Percentiles rank a stretch among this genome's conserved stretches.
phyloP scores from a whole-genome alignment of 2,329 filamentous ascomycete genomes.

The Pseudocercospora ulei region DNA sequence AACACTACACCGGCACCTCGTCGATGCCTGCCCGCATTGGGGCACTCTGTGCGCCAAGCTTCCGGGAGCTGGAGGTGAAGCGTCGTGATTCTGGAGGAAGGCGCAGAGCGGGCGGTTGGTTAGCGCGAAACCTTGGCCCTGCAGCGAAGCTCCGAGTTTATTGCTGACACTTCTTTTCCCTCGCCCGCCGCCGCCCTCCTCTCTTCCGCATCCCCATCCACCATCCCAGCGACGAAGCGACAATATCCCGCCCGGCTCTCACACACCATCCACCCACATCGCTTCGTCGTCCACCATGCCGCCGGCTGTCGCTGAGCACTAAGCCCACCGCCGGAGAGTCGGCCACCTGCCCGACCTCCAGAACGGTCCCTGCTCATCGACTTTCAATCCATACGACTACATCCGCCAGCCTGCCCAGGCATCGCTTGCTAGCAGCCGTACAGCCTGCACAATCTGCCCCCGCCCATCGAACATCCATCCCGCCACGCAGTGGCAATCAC shows the following conservation, averaged over 20 bases:
- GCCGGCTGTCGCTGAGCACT: conserved; percentile 33
- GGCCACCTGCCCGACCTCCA: conserved; percentile 28
- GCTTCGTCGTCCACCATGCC: conserved; percentile 34
- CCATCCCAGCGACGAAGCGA: conserved; percentile 23
- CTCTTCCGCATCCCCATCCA: no score
- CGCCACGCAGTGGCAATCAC: conserved; percentile 16
- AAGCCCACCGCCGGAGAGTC: conserved; percentile 32
- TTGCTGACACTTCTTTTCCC: no score
- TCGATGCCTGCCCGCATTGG: no score
- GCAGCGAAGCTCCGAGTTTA: no score
- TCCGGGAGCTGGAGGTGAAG: no score
- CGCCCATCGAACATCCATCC: conserved; percentile 9
- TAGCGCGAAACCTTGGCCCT: no score
- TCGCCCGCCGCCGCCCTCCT: no score
- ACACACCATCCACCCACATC: conserved; percentile 19
- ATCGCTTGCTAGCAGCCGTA: conserved; percentile 21
- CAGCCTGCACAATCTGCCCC: conserved; percentile 9
- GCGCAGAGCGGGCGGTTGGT: no score
- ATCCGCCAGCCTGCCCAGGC: conserved; percentile 20
- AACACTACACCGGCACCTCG: no score
- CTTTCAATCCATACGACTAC: conserved; percentile 28
- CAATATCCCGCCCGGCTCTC: conserved; percentile 13
- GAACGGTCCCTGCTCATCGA: conserved; percentile 32
- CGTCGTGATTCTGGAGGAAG: no score
- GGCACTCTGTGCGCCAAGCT: no score